phyloP scores from a whole-genome alignment of 2,329 filamentous ascomycete genomes.

The Rhynchosporium agropyri region DNA sequence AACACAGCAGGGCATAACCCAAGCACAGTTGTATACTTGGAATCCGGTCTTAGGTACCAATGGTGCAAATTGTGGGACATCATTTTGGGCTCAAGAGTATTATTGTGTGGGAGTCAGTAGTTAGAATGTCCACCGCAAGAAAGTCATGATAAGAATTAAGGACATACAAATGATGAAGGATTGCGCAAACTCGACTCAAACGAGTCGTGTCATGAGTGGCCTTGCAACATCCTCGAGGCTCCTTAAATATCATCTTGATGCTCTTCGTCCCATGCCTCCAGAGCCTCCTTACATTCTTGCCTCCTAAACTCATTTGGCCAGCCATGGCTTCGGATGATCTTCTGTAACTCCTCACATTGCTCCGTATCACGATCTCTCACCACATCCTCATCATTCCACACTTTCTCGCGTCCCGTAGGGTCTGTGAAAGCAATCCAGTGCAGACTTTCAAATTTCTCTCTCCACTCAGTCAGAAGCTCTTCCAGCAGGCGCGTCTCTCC shows the following conservation, averaged over 20 bases:
- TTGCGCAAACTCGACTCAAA: too few relatives aligned
- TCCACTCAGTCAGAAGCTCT: constrained; percentile 15
- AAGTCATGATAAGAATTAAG: too few relatives aligned
- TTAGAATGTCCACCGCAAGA: too few relatives aligned
- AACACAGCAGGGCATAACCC: constrained; percentile 33
- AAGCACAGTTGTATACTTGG: constrained; percentile 39
- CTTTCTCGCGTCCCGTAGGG: constrained; percentile 11
- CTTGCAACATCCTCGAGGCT: too few relatives aligned
- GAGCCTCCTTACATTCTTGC: constrained; percentile 7
- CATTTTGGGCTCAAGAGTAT: constrained; percentile 26
- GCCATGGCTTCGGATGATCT: constrained; percentile 9
- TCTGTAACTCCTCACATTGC: constrained; percentile 12
- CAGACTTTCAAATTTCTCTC: constrained; percentile 10
- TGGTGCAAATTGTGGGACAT: constrained; percentile 37
- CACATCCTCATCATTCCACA: constrained; percentile 15
- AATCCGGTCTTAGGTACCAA: constrained; percentile 37
- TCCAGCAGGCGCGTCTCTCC: constrained; percentile 8
- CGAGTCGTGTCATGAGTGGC: too few relatives aligned
- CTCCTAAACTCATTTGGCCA: constrained; percentile 14
- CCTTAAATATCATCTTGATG: background rate
- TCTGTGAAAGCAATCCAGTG: constrained; percentile 10
- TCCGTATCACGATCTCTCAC: constrained; percentile 6
- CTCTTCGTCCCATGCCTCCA: background rate
- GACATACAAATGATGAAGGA: too few relatives aligned
- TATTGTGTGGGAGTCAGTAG: constrained; percentile 22